Evolutionary conservation across 73 alveolate genomes (phyloP), one percentile per base, ranked within the genome.

Genomic region (Paramecium primaurelia): DNA sequence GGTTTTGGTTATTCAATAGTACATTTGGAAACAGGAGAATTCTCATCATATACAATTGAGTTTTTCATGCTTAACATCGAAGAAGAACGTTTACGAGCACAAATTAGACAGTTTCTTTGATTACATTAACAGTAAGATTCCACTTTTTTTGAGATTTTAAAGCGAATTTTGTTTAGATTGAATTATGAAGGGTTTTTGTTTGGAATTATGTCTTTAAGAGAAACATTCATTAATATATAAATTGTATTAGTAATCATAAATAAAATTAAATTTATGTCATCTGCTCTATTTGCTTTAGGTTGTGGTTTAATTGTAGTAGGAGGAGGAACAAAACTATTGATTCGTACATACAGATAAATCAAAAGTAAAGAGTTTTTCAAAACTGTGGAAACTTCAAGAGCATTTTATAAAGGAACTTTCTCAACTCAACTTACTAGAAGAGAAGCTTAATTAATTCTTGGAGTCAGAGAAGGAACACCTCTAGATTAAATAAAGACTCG

Each of bases 401-500:
- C 71, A 1, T 80, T 86, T 38, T 93, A 97, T 71, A 83, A 77
- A 45, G 98, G 99, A 38, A 96, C 96, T 28, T 97, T 97, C 92
- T 92, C 86, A 16, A 69, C 86, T 10, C 71, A 92, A 28, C 92
- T 97, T 95, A 95, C 95, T 9, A 69, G 96, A 28, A 75, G 98
- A 71, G 99, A 97, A 92, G 99, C 99, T 9, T 87, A 93, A 8
- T 93, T 96, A 60, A 97, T 97, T 58, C 86, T 97, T 14, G 98
- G 98, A 28, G 89, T 95, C 8, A 95, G 95, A 92, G 93, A 96
- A 51, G 59, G 94, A 7, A 92, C 95, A 26, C 94, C 92, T 2
- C 88, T 44, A 86, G 93, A 95, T 58, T 85, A 95, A 77, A 94
- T 97, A 3, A 77, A 86, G 54, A 92, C 77, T 51, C 94, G 95